Evolutionary conservation across 768 basidiomycete species (phyloP).

Genomic region (Tremella yokohamensis): DNA sequence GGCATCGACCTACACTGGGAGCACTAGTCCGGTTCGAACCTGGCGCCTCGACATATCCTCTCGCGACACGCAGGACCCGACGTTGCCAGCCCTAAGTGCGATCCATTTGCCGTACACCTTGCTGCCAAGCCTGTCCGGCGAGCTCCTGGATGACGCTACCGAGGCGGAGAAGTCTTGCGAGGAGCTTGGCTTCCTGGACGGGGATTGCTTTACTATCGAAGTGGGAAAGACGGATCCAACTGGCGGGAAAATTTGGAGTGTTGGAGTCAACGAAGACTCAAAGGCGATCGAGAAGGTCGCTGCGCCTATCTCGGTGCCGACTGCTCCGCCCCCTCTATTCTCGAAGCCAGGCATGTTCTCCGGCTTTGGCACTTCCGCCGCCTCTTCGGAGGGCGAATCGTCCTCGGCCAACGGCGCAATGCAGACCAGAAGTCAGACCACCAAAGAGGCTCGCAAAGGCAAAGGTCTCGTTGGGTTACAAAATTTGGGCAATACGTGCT

Average conservation of each 20-base stretch:
- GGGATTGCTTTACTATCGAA: conserved; percentile 75
- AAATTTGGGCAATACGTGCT: conserved; percentile 93
- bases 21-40: neutral
- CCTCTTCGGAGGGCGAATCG: conserved; percentile 10
- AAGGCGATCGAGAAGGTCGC: conserved; percentile 26
- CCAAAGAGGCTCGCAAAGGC: conserved; percentile 19
- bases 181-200: conserved; percentile 51
- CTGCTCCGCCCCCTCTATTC: conserved; percentile 37
- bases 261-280: conserved; percentile 50
- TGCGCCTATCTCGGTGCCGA: conserved; percentile 19
- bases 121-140: conserved; percentile 16
- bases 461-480: conserved; percentile 76
- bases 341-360: conserved; percentile 33
- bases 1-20: neutral
- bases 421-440: conserved; percentile 45
- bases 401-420: conserved; percentile 10
- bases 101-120: conserved; percentile 5
- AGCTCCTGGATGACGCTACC: neutral
- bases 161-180: conserved; percentile 33
- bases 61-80: neutral
- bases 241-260: conserved; percentile 56
- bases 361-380: conserved; percentile 19
- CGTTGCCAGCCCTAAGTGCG: neutral
- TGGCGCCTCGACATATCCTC: conserved; percentile 3
- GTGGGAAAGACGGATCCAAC: conserved; percentile 54